Conservation (phyloP, 495 filamentous ascomycete species). For the Penicillium desertorum region DNA sequence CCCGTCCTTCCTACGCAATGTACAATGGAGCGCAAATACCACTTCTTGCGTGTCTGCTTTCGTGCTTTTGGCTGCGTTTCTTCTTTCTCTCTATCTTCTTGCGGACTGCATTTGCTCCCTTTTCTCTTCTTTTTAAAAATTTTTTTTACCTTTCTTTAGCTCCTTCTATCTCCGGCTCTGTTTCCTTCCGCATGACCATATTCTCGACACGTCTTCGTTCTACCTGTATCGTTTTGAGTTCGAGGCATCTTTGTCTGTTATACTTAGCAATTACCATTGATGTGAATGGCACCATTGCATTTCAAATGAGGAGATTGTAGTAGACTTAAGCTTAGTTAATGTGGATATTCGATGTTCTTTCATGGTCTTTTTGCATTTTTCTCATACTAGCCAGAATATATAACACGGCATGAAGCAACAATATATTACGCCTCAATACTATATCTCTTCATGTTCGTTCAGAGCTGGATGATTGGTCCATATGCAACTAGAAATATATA, state of each 20-base stretch:
- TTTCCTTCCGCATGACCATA: slow-evolving; percentile 1
- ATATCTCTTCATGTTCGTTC: not conserved
- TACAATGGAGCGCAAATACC: slow-evolving; percentile 55
- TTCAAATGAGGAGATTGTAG: not conserved
- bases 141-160: not conserved
- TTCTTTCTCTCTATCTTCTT: slow-evolving; percentile 17
- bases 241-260: slow-evolving; percentile 18
- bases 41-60: slow-evolving; percentile 35
- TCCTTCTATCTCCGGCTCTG: slow-evolving; percentile 2
- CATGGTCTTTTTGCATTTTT: not conserved
- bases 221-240: slow-evolving; percentile 20
- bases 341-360: not conserved
- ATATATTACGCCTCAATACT: not conserved
- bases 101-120: slow-evolving; percentile 23
- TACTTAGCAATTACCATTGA: slow-evolving; percentile 13
- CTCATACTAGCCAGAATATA: not conserved
- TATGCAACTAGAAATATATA: not conserved
- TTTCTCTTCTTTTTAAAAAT: slow-evolving; percentile 14
- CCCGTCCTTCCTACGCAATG: slow-evolving; percentile 29
- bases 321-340: not conserved
- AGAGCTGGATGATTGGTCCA: not conserved
- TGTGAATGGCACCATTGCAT: slow-evolving; percentile 6
- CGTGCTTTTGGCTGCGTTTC: slow-evolving; percentile 18
- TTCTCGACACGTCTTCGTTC: slow-evolving; percentile 12
- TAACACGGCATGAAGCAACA: not conserved